Evolutionary conservation across 116 monocot species (phyloP), one percentile per base, ranked within the genome.

Genomic region (Posidonia oceanica): DNA sequence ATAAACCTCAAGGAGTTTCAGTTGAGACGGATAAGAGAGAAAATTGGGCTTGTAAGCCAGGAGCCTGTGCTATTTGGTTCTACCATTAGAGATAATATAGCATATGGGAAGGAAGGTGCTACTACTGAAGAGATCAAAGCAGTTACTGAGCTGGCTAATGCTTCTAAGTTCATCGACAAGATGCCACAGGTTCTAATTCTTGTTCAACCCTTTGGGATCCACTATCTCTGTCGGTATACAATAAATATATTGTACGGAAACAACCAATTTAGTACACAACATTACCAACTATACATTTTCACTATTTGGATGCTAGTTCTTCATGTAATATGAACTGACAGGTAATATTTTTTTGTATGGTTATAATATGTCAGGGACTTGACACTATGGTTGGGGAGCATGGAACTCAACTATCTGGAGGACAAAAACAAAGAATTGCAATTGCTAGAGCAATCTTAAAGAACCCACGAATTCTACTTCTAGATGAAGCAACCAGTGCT

Each of bases 11-110:
- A 81, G 60, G 73, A 83, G n/a, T 77, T 83, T 21, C 76, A 85
- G 20, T 62, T 91, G 14, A 83, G 76, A 77, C 88, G 88, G 85
- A 91, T 91, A 18, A 69, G 91, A 72, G 69, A 77, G 22, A 88
- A 88, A 71, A 91, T 91, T 39, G 88, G 88, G 36, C 79, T 91
- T 57, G 91, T 91, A 17, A 88, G 83, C 72, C 91, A 91, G 52
- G 91, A 91, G 54, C 91, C 91, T 12, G 78, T 85, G 21, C 68
- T 91, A 14, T 88, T 91, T 63, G 44, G 79, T 36, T 78, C 81
- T 52, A 85, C 66, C 65, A 88, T 91, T 21, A 70, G 78, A 66
- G 91, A 91, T 8, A 91, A 91, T 61, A 88, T 91, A 51, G 81
- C 85, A 3, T 91, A 88, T 76, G 91, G 91, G 20, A 88, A 85